phyloP scores from a whole-genome alignment of 2,329 filamentous ascomycete species.

The Atkinsonella hypoxylon region DNA sequence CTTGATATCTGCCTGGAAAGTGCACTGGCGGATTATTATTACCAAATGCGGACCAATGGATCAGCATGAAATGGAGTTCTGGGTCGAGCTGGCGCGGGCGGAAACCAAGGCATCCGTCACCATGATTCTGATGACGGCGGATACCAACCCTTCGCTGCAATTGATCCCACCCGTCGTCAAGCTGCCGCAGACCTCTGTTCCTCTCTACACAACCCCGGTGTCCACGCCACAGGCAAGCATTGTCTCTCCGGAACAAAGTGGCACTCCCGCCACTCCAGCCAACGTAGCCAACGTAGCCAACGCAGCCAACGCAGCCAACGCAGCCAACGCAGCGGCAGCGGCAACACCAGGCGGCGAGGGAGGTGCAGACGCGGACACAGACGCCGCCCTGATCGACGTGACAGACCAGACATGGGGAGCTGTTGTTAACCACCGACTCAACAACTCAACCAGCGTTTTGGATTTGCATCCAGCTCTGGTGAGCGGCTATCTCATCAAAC shows the following conservation, averaged over 20 bases:
- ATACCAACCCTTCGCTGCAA: constrained; percentile 52
- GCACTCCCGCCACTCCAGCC: constrained; percentile 38
- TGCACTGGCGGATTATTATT: constrained; percentile 68
- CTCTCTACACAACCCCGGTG: constrained; percentile 49
- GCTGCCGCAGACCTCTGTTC: constrained; percentile 31
- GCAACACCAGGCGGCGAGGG: constrained; percentile 33
- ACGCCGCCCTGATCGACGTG: constrained; percentile 58
- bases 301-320: constrained; percentile 13
- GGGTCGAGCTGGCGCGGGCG: constrained; percentile 39
- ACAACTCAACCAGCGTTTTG: constrained; percentile 42
- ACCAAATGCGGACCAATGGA: constrained; percentile 61
- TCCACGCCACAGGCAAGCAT: constrained; percentile 52
- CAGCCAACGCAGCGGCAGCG: constrained; percentile 21
- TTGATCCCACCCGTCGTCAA: constrained; percentile 44
- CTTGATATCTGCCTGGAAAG: constrained; percentile 56
- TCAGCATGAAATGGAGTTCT: constrained; percentile 49
- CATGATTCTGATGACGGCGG: constrained; percentile 50
- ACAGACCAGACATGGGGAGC: constrained; percentile 69
- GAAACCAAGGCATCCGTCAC: constrained; percentile 40
- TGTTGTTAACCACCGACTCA: constrained; percentile 53
- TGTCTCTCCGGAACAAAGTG: constrained; percentile 48
- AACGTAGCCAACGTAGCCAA: constrained; percentile 21
- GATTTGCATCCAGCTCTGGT: constrained; percentile 46
- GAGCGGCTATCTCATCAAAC: constrained; percentile 56
- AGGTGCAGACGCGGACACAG: constrained; percentile 31